Evolutionary conservation across 2,329 filamentous ascomycete species (phyloP).

Genomic region (Aspergillus vadensis): DNA sequence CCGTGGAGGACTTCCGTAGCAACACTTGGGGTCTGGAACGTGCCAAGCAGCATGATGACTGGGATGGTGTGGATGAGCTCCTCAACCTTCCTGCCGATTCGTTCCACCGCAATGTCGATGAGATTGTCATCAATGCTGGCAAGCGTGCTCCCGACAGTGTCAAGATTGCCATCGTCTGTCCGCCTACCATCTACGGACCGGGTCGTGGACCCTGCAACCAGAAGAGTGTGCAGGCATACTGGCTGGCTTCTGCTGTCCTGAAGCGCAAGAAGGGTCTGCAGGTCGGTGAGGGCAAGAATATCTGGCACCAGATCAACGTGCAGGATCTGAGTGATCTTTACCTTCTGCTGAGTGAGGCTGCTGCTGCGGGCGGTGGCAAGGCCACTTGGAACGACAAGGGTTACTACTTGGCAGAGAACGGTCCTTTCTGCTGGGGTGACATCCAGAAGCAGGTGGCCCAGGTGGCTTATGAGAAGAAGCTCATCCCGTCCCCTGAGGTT

Average conservation of each 20-base stretch:
- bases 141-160: slow-evolving; percentile 30
- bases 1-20: slow-evolving; percentile 44
- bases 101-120: slow-evolving; percentile 44
- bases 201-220: slow-evolving; percentile 41
- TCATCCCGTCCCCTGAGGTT: slow-evolving; percentile 48
- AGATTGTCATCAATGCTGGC: slow-evolving; percentile 39
- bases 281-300: slow-evolving; percentile 42
- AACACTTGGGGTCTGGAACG: slow-evolving; percentile 44
- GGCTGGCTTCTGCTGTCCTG: slow-evolving; percentile 40
- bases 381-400: slow-evolving; percentile 48
- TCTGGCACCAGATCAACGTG: slow-evolving; percentile 46
- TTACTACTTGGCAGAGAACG: slow-evolving; percentile 53
- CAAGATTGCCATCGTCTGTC: slow-evolving; percentile 44
- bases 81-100: slow-evolving; percentile 45
- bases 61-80: slow-evolving; percentile 47
- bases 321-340: slow-evolving; percentile 45
- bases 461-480: slow-evolving; percentile 56
- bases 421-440: slow-evolving; percentile 45
- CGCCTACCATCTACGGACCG: slow-evolving; percentile 46
- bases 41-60: slow-evolving; percentile 50
- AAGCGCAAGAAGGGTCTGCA: slow-evolving; percentile 42
- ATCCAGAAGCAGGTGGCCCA: slow-evolving; percentile 40
- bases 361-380: slow-evolving; percentile 40
- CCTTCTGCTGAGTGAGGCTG: slow-evolving; percentile 41
- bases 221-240: slow-evolving; percentile 46